Conservation (phyloP, 768 basidiomycete genomes). For the Mrakia gelida region DNA sequence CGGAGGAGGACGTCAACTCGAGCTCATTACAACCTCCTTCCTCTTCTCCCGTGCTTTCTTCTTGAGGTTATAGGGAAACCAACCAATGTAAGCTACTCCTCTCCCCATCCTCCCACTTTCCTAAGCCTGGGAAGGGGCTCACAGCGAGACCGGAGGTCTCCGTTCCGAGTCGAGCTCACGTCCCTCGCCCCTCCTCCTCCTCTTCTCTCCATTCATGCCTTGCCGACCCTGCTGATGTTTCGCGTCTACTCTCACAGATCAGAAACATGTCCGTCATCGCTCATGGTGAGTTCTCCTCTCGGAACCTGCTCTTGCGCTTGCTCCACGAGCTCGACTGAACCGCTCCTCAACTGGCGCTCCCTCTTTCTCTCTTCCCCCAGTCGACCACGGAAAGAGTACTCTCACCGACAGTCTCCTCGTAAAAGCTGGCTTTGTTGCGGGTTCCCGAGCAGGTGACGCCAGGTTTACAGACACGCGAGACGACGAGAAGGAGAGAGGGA, state of each 20-base stretch:
- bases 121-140: too few species aligned
- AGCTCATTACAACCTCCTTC: too few species aligned
- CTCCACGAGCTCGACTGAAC: too few species aligned
- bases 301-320: not conserved
- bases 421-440: conserved; percentile 98
- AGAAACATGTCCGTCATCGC: conserved; percentile 51
- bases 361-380: conserved; percentile 47
- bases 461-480: conserved; percentile 53
- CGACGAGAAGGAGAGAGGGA: conserved; percentile 99
- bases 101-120: not conserved
- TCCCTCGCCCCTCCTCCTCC: not conserved
- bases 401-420: conserved; percentile 98
- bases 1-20: too few species aligned
- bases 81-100: conserved; percentile 19
- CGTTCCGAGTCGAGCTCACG: not conserved
- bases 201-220: too few species aligned
- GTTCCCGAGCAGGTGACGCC: conserved; percentile 88
- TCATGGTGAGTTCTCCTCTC: conserved; percentile 40
- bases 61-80: conserved; percentile 15
- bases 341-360: not conserved
- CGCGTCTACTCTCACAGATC: conserved; percentile 16
- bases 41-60: not conserved
- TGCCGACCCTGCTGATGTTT: too few species aligned
- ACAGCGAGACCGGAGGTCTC: not conserved
- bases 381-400: conserved; percentile 99